Conservation (phyloP, 73 alveolate species). For the Stentor coeruleus region DNA sequence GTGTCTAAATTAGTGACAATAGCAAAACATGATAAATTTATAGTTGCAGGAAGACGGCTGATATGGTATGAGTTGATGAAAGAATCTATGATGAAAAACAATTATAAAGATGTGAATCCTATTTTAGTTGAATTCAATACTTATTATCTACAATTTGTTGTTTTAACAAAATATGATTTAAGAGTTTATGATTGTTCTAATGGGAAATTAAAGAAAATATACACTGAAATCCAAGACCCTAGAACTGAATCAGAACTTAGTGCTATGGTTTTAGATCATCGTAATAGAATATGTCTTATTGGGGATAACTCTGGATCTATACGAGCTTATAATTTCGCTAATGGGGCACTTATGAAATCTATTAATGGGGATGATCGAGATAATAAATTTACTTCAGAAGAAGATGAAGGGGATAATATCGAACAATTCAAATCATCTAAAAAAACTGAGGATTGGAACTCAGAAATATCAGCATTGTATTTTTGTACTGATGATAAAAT, state of each 20-base stretch:
- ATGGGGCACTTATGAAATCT: slow-evolving; percentile 72
- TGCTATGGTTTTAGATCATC: slow-evolving; percentile 76
- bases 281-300: slow-evolving; percentile 76
- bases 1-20: slow-evolving; percentile 50
- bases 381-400: slow-evolving; percentile 24
- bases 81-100: slow-evolving; percentile 31
- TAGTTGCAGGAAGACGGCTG: slow-evolving; percentile 66
- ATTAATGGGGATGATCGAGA: slow-evolving; percentile 34
- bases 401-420: slow-evolving; percentile 62
- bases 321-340: slow-evolving; percentile 80
- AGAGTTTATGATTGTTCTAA: slow-evolving; percentile 82
- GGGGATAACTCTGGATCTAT: slow-evolving; percentile 89
- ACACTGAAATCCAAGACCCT: slow-evolving; percentile 76
- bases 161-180: slow-evolving; percentile 74
- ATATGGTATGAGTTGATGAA: slow-evolving; percentile 60
- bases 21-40: slow-evolving; percentile 50
- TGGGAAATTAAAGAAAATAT: slow-evolving; percentile 76
- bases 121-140: slow-evolving; percentile 73
- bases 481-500: slow-evolving; percentile 65
- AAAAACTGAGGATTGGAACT: slow-evolving; percentile 46
- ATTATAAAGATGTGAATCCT: slow-evolving; percentile 72
- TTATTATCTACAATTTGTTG: slow-evolving; percentile 65
- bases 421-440: slow-evolving; percentile 49
- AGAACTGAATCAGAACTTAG: slow-evolving; percentile 69
- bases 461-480: slow-evolving; percentile 48